phyloP scores from a whole-genome alignment of 2,329 filamentous ascomycete species.

The Stemphylium vesicarium region DNA sequence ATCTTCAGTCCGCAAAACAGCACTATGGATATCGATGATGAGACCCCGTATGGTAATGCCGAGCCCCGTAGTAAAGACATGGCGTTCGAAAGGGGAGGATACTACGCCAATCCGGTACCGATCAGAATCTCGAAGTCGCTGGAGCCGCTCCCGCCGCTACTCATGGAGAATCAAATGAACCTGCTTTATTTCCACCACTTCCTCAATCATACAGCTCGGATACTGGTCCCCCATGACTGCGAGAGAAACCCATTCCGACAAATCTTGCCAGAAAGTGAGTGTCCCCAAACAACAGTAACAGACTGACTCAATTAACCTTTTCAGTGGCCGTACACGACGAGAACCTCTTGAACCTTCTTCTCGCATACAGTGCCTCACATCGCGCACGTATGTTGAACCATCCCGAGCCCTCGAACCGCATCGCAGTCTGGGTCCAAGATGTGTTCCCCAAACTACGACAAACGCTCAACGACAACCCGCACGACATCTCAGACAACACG shows the following conservation, averaged over 20 bases:
- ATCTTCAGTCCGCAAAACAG: constrained; percentile 44
- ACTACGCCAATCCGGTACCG: constrained; percentile 72
- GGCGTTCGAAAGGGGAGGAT: constrained; percentile 66
- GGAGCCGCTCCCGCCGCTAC: constrained; percentile 61
- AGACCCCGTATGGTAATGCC: constrained; percentile 44
- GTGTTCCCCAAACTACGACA: constrained; percentile 76
- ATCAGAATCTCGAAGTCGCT: constrained; percentile 67
- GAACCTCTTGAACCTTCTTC: constrained; percentile 75
- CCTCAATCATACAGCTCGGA: constrained; percentile 78
- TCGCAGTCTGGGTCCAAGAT: constrained; percentile 79
- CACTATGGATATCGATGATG: constrained; percentile 40
- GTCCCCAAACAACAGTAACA: too few species aligned
- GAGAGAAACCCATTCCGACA: constrained; percentile 65
- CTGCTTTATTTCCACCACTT: constrained; percentile 77
- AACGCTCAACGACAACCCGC: constrained; percentile 62
- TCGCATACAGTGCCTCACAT: constrained; percentile 86
- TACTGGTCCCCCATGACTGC: constrained; percentile 68
- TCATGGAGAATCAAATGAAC: constrained; percentile 79
- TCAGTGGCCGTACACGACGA: constrained; percentile 70
- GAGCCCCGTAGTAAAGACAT: constrained; percentile 54
- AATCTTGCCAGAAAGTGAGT: constrained; percentile 67
- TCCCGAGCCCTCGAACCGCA: constrained; percentile 75
- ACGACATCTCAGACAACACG: constrained; percentile 69
- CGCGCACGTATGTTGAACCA: constrained; percentile 76
- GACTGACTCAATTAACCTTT: constrained; percentile 26